A percentile compares a stretch with the other conserved stretches of the same genome.
phyloP scores from a whole-genome alignment of 306 rosid species.

The Geum urbanum region DNA sequence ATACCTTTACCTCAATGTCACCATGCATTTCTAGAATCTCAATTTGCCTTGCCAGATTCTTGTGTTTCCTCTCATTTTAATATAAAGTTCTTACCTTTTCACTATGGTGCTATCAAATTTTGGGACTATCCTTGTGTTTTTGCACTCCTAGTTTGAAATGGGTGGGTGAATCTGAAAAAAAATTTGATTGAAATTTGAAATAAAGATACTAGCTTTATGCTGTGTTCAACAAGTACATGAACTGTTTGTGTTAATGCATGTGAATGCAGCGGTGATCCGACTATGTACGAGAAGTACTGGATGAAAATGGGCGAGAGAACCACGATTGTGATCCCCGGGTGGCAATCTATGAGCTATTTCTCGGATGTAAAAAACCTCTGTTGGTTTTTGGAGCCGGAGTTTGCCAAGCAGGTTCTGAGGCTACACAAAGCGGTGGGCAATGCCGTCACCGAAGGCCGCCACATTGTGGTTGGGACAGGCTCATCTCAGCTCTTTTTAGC shows the following conservation, averaged over 20 bases:
- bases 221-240: constrained; percentile 1
- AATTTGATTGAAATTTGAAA: not conserved
- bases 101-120: not conserved
- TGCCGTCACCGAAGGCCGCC: constrained; percentile 65
- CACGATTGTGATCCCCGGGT: constrained; percentile 62
- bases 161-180: not conserved
- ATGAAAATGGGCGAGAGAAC: constrained; percentile 53
- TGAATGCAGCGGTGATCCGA: constrained; percentile 82
- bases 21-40: constrained; percentile 30
- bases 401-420: constrained; percentile 55
- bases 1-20: constrained; percentile 24
- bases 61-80: not conserved
- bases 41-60: not conserved
- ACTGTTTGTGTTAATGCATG: not conserved
- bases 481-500: constrained; percentile 87
- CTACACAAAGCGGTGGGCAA: constrained; percentile 72
- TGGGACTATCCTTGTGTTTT: not conserved
- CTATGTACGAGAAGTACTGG: constrained; percentile 70
- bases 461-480: constrained; percentile 87
- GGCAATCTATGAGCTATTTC: constrained; percentile 79
- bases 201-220: not conserved
- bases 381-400: constrained; percentile 80
- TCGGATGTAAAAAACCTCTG: constrained; percentile 56
- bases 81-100: constrained; percentile 2
- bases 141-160: not conserved